Conservation (phyloP, 805 yeast species). For the Blastobotrys parvus region DNA sequence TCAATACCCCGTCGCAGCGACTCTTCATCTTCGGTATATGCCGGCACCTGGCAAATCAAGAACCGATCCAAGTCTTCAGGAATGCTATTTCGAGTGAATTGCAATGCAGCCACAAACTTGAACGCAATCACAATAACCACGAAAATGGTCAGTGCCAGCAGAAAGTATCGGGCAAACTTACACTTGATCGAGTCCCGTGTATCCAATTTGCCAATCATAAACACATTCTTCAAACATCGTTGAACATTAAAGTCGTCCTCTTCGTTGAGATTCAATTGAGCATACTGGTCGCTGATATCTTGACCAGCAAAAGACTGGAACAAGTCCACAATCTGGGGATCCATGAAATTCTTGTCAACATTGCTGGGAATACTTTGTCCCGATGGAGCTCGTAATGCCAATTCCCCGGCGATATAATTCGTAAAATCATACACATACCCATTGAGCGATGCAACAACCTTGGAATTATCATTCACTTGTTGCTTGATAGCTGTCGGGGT, state of each 20-base stretch:
- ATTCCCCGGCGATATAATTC: conserved; percentile 29
- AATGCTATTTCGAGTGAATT: conserved; percentile 26
- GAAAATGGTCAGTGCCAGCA: conserved; percentile 32
- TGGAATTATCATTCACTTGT: conserved; percentile 19
- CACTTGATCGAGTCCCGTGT: conserved; percentile 32
- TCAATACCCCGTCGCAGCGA: conserved; percentile 50
- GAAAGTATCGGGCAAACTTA: conserved; percentile 34
- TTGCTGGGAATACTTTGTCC: conserved; percentile 20
- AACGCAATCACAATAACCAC: conserved; percentile 29
- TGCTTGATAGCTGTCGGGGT: conserved; percentile 25
- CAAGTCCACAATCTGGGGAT: conserved; percentile 22
- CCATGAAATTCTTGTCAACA: conserved; percentile 27
- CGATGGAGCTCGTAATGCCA: conserved; percentile 24
- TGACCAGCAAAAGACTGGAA: conserved; percentile 30
- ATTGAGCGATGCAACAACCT: conserved; percentile 26
- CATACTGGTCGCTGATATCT: conserved; percentile 27
- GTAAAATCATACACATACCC: conserved; percentile 33
- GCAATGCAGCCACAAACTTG: conserved; percentile 35
- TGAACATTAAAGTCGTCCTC: conserved; percentile 21
- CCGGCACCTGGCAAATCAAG: conserved; percentile 42
- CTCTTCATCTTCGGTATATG: conserved; percentile 51
- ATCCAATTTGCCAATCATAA: conserved; percentile 34
- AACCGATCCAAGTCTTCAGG: conserved; percentile 35
- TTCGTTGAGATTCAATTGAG: conserved; percentile 20
- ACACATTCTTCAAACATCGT: conserved; percentile 32